phyloP scores from a whole-genome alignment of 257 asterid genomes.

The Lithospermum erythrorhizon region DNA sequence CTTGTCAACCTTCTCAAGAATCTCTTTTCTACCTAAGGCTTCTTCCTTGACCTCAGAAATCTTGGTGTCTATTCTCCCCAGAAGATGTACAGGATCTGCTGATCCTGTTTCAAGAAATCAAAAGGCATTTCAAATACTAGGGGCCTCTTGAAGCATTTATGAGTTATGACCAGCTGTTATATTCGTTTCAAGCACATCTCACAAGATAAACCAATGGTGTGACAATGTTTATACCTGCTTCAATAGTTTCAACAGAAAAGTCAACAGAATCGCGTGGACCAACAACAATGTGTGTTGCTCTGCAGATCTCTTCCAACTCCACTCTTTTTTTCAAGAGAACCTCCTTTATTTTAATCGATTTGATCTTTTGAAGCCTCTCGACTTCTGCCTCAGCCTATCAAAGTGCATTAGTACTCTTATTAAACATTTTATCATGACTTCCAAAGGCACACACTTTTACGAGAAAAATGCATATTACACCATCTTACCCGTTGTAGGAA shows the following conservation, averaged over 20 bases:
- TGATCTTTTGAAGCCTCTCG: slow-evolving; percentile 52
- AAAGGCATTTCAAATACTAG: not conserved
- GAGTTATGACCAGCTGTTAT: not conserved
- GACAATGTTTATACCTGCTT: slow-evolving; percentile 41
- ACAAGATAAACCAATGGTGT: not conserved
- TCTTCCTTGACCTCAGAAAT: slow-evolving; percentile 66
- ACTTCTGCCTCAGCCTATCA: slow-evolving; percentile 78
- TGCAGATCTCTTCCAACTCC: slow-evolving; percentile 60
- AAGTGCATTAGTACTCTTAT: slow-evolving; percentile 9
- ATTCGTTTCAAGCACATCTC: not conserved
- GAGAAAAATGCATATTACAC: not conserved
- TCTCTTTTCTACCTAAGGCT: slow-evolving; percentile 67
- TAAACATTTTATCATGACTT: not conserved
- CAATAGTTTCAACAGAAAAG: slow-evolving; percentile 46
- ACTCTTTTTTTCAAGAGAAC: slow-evolving; percentile 56
- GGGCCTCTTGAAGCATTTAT: not conserved
- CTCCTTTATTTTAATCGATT: slow-evolving; percentile 67
- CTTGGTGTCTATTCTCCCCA: slow-evolving; percentile 57
- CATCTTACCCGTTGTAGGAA: slow-evolving; percentile 36
- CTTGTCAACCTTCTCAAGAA: slow-evolving; percentile 78
- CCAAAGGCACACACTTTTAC: not conserved
- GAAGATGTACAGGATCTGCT: slow-evolving; percentile 47
- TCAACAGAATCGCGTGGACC: slow-evolving; percentile 34
- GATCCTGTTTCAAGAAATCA: slow-evolving; percentile 30
- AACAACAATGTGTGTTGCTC: slow-evolving; percentile 56